Conservation (phyloP, 805 yeast genomes). For the Saccharomyces kudriavzevii region DNA sequence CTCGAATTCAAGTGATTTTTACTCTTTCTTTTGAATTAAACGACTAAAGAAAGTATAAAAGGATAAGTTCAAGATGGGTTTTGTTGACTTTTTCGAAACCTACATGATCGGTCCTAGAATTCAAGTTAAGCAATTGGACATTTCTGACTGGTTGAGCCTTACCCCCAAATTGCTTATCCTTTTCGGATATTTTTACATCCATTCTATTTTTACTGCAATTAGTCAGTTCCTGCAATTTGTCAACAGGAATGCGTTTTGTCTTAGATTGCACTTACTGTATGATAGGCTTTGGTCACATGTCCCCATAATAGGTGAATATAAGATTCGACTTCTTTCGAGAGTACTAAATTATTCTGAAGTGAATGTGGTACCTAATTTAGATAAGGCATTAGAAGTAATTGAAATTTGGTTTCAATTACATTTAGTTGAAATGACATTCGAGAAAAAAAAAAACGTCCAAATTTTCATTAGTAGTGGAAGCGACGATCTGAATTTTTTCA, state of each 20-base stretch:
- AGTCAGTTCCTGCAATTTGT: background rate
- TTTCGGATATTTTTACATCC: constrained; percentile 4
- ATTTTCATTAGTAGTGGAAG: constrained; percentile 21
- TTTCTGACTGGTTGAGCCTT: constrained; percentile 11
- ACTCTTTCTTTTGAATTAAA: background rate
- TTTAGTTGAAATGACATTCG: constrained; percentile 15
- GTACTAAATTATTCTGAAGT: constrained; percentile 2
- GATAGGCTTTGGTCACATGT: constrained; percentile 9
- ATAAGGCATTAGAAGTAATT: constrained; percentile 4
- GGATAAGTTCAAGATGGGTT: constrained; percentile 1
- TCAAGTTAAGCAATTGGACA: constrained; percentile 7
- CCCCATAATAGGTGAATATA: constrained; percentile 15
- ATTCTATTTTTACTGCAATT: constrained; percentile 3
- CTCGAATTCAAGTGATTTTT: background rate
- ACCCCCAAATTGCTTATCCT: constrained; percentile 4
- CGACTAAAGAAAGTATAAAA: background rate
- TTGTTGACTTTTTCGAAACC: constrained; percentile 11
- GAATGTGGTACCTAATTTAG: constrained; percentile 9
- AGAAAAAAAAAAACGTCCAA: constrained; percentile 15
- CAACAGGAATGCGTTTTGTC: background rate
- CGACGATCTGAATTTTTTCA: constrained; percentile 9
- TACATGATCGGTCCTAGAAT: constrained; percentile 19
- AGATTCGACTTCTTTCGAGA: constrained; percentile 2
- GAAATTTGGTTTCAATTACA: constrained; percentile 14
- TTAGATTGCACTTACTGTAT: constrained; percentile 1